These are phyloP conservation scores for Heterobasidion annosum DNA, from an alignment of 1,284 basidiomycete species.

Conservation along the genomic window DNA sequence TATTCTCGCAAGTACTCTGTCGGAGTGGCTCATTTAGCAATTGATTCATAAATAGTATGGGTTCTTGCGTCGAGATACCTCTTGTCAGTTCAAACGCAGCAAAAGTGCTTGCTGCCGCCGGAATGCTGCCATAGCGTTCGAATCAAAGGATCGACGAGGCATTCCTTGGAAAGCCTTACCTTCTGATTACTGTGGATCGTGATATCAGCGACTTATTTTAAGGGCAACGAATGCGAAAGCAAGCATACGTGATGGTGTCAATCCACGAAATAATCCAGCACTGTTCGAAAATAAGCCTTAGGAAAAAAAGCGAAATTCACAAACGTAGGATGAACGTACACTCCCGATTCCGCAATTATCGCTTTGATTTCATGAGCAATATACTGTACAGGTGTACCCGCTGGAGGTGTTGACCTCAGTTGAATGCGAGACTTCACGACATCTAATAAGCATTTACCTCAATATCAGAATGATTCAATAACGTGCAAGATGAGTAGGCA, in stretches of 20 bases:
- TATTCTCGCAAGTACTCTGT: slow-evolving; percentile 10
- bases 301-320: neutral
- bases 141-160: neutral
- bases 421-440: slow-evolving; percentile 90
- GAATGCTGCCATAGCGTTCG: slow-evolving; percentile 46
- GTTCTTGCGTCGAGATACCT: slow-evolving; percentile 28
- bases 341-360: slow-evolving; percentile 69
- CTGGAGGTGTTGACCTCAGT: slow-evolving; percentile 69
- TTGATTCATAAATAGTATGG: too few relatives aligned
- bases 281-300: slow-evolving; percentile 12
- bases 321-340: slow-evolving; percentile 35
- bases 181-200: slow-evolving; percentile 40
- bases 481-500: slow-evolving; percentile 16
- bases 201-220: neutral
- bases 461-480: neutral
- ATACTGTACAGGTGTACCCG: slow-evolving; percentile 74
- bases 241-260: slow-evolving; percentile 60
- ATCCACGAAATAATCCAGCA: slow-evolving; percentile 63
- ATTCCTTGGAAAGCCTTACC: slow-evolving; percentile 22
- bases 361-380: slow-evolving; percentile 63
- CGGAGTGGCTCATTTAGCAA: neutral
- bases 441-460: slow-evolving; percentile 34
- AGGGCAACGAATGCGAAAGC: neutral
- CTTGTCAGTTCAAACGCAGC: slow-evolving; percentile 85
- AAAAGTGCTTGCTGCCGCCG: slow-evolving; percentile 87